Conservation (phyloP, 2,329 filamentous ascomycete genomes). For the Talaromyces sp. region DNA sequence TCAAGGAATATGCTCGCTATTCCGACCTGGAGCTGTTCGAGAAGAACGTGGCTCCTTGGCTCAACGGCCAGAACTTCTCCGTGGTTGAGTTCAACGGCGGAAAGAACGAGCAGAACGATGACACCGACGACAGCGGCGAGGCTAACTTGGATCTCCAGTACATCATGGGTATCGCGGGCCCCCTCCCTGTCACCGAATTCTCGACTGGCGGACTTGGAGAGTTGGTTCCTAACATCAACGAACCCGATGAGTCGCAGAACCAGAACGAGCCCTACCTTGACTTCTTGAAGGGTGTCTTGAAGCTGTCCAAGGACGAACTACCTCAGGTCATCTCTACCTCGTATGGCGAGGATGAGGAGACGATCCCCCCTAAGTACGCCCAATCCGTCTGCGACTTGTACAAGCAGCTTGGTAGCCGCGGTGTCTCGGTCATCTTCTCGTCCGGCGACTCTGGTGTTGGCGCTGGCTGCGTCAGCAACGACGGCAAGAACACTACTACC, state of each 20-base stretch:
- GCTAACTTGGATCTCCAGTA: conserved; percentile 63
- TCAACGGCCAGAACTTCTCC: conserved; percentile 50
- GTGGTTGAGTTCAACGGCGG: conserved; percentile 54
- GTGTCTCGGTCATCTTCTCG: conserved; percentile 26
- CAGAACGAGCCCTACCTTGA: conserved; percentile 63
- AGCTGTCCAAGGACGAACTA: conserved; percentile 49
- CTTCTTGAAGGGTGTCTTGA: conserved; percentile 56
- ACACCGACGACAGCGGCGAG: conserved; percentile 43
- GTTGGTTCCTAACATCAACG: conserved; percentile 44
- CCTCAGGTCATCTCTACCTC: conserved; percentile 63
- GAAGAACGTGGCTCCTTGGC: conserved; percentile 53
- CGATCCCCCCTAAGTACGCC: conserved; percentile 41
- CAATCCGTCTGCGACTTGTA: conserved; percentile 43
- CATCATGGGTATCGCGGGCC: conserved; percentile 50
- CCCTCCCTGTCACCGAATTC: conserved; percentile 53
- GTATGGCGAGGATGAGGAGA: conserved; percentile 63
- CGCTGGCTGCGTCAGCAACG: conserved; percentile 33
- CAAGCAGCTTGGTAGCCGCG: conserved; percentile 45
- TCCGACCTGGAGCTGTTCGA: conserved; percentile 43
- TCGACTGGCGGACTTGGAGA: conserved; percentile 54
- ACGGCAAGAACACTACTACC: conserved; percentile 33
- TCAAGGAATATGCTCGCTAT: conserved; percentile 48
- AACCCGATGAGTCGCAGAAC: conserved; percentile 34
- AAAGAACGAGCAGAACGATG: conserved; percentile 42
- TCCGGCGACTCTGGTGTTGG: conserved; percentile 28